phyloP scores from a whole-genome alignment of 495 filamentous ascomycete genomes.

The Cryomyces minteri region DNA sequence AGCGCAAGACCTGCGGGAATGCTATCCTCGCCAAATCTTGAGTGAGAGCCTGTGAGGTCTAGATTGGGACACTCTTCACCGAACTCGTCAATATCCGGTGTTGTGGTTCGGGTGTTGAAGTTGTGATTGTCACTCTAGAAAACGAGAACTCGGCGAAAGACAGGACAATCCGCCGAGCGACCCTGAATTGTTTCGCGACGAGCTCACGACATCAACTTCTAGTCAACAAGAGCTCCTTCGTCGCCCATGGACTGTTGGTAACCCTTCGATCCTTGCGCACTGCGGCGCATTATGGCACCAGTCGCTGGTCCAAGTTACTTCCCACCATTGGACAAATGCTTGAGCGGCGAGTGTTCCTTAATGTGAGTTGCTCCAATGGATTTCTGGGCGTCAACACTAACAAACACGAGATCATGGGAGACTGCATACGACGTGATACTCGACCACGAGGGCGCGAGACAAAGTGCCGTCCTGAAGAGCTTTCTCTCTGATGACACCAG shows the following conservation, averaged over 20 bases:
- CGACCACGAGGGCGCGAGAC: constrained; percentile 28
- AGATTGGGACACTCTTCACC: background rate
- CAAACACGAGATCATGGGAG: constrained; percentile 52
- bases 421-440: constrained; percentile 46
- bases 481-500: constrained; percentile 53
- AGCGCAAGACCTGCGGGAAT: too few species aligned
- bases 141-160: too few species aligned
- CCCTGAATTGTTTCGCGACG: too few species aligned
- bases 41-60: background rate
- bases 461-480: constrained; percentile 30
- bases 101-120: background rate
- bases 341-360: constrained; percentile 36
- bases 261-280: background rate
- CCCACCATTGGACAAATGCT: constrained; percentile 43
- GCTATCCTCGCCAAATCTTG: too few species aligned
- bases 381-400: background rate
- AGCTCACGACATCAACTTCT: too few species aligned
- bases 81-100: background rate
- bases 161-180: too few species aligned
- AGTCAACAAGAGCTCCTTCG: too few species aligned
- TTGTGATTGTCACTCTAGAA: too few species aligned
- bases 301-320: constrained; percentile 26
- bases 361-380: constrained; percentile 25
- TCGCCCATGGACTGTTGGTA: too few species aligned
- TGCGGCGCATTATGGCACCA: background rate